Evolutionary conservation across 345 rosid genomes (phyloP).

Genomic region (Triadica sebifera): DNA sequence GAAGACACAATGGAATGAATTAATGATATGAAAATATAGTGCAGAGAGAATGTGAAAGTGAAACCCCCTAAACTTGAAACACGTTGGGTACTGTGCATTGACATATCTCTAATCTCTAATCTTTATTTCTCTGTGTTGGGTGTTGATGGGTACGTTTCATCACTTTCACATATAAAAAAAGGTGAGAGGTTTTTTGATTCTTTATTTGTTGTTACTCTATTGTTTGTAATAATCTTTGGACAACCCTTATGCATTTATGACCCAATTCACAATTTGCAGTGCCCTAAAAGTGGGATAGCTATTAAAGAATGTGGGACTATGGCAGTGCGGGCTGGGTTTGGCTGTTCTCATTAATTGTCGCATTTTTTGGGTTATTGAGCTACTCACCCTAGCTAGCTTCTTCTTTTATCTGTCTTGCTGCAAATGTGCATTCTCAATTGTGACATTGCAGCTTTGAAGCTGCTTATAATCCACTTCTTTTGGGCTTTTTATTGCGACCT

Average conservation of each 20-base stretch:
- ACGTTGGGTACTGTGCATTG: constrained; percentile 8
- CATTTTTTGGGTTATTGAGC: constrained; percentile 43
- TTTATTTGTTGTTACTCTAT: not conserved
- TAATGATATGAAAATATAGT: not conserved
- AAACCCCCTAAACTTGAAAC: constrained; percentile 1
- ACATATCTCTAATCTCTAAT: too few relatives aligned
- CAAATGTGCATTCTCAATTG: not conserved
- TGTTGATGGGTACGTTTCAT: constrained; percentile 25
- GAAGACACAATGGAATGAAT: constrained; percentile 31
- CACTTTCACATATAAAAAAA: not conserved
- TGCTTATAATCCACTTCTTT: not conserved
- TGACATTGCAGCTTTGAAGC: not conserved
- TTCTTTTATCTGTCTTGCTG: too few relatives aligned
- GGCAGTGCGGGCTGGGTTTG: constrained; percentile 6
- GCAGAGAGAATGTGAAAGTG: constrained; percentile 24
- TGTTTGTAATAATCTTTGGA: constrained; percentile 7
- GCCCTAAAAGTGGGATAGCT: constrained; percentile 5
- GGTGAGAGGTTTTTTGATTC: not conserved
- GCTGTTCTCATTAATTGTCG: constrained; percentile 32
- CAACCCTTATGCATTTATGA: constrained; percentile 9
- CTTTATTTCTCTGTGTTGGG: constrained; percentile 2
- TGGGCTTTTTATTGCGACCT: not conserved
- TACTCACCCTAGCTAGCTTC: not conserved
- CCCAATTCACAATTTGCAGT: not conserved
- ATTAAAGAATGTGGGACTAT: constrained; percentile 32